Evolutionary conservation across 2,329 filamentous ascomycete species (phyloP).

Genomic region (Hypomyces rosellus): DNA sequence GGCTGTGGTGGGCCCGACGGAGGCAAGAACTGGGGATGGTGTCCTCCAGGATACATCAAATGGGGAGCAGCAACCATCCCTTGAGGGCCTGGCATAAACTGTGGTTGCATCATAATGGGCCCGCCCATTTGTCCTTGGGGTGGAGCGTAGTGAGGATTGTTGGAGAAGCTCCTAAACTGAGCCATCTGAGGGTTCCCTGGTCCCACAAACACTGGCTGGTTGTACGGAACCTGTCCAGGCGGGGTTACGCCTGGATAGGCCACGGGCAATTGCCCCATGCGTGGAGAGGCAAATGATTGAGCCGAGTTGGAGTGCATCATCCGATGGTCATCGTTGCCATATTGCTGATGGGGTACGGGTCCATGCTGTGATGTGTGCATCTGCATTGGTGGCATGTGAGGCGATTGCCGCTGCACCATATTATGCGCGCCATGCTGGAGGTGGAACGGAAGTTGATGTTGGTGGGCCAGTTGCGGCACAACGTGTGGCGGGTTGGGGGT

Average conservation of each 20-base stretch:
- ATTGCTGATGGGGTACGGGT: slow-evolving; percentile 58
- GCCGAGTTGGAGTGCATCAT: slow-evolving; percentile 84
- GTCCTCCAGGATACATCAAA: slow-evolving; percentile 73
- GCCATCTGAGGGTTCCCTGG: slow-evolving; percentile 64
- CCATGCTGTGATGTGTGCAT: slow-evolving; percentile 68
- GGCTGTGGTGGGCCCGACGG: slow-evolving; percentile 49
- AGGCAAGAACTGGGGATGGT: slow-evolving; percentile 59
- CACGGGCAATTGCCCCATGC: slow-evolving; percentile 64
- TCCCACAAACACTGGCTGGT: slow-evolving; percentile 65
- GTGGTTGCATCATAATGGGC: slow-evolving; percentile 76
- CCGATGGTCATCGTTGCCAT: slow-evolving; percentile 74
- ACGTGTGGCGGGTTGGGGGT: slow-evolving; percentile 65
- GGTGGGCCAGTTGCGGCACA: slow-evolving; percentile 68
- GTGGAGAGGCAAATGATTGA: slow-evolving; percentile 80
- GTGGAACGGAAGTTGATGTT: slow-evolving; percentile 78
- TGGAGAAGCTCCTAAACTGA: slow-evolving; percentile 64
- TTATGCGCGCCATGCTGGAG: slow-evolving; percentile 68
- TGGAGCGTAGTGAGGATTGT: slow-evolving; percentile 63
- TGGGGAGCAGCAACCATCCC: slow-evolving; percentile 64
- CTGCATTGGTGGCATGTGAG: slow-evolving; percentile 72
- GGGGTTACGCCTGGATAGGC: slow-evolving; percentile 65
- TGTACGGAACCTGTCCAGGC: slow-evolving; percentile 63
- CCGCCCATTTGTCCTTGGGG: slow-evolving; percentile 65
- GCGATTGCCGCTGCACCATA: slow-evolving; percentile 61
- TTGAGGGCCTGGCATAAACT: slow-evolving; percentile 70